Evolutionary conservation across 331 rosid species (phyloP).

Genomic region (Arachis monticola): DNA sequence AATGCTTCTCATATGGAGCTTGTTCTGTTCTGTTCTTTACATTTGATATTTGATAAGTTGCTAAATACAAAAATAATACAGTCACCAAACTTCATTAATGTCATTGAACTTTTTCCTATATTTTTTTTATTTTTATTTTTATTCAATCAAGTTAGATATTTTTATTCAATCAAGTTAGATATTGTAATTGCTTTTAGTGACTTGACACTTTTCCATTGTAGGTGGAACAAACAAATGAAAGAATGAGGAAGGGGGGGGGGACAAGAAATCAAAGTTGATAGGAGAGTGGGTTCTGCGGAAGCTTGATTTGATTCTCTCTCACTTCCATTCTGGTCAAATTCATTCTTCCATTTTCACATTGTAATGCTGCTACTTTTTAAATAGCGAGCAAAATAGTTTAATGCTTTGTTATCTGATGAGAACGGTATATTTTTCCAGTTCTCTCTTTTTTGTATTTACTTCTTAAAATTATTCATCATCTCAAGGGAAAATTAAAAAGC

Average conservation of each 20-base stretch:
- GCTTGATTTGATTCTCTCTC: conserved; percentile 1
- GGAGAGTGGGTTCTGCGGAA: conserved; percentile 32
- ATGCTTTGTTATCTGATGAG: not conserved
- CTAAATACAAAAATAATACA: conserved; percentile 21
- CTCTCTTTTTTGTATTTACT: not conserved
- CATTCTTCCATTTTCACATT: conserved; percentile 3
- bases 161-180: conserved; percentile 13
- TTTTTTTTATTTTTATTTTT: too few relatives aligned
- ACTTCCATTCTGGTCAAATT: not conserved
- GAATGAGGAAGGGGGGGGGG: conserved; percentile 87
- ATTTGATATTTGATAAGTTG: conserved; percentile 17
- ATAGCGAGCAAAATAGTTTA: not conserved
- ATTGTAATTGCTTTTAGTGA: conserved; percentile 3
- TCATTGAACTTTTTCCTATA: not conserved
- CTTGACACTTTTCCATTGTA: conserved; percentile 35
- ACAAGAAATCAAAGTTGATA: conserved; percentile 46
- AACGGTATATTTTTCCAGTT: not conserved
- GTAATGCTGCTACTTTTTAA: not conserved
- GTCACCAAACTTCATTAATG: conserved; percentile 2
- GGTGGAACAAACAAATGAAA: conserved; percentile 69
- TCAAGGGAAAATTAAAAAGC: not conserved
- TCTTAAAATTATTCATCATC: not conserved
- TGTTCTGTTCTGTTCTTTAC: conserved; percentile 9
- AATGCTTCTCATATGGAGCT: not conserved
- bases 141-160: too few relatives aligned